These are phyloP conservation scores for Puccinia horiana DNA, from an alignment of 1,284 basidiomycete genomes.

Conservation along the genomic window DNA sequence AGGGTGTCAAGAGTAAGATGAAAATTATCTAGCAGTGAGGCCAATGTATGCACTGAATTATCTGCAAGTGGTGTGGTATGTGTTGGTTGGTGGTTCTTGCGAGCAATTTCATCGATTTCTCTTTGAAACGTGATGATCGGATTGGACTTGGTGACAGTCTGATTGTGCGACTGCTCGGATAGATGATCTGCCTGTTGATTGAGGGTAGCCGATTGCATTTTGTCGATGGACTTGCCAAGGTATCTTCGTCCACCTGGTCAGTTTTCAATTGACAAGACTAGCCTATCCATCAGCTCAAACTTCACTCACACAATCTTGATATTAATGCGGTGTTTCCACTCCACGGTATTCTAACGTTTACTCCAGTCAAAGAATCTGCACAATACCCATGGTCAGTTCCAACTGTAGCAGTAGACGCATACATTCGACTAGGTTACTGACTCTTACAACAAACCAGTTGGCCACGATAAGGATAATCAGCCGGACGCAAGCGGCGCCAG, in stretches of 20 bases:
- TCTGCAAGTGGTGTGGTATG: not conserved
- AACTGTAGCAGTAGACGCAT: not conserved
- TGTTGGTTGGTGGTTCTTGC: slow-evolving; percentile 8
- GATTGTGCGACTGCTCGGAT: not conserved
- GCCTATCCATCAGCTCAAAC: not conserved
- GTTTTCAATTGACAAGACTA: not conserved
- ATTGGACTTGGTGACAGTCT: slow-evolving; percentile 3
- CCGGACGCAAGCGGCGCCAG: not conserved
- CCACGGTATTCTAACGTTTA: not conserved
- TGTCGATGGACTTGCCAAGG: not conserved
- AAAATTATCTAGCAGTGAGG: not conserved
- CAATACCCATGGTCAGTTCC: not conserved
- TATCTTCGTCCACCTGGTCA: not conserved
- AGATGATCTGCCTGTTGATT: not conserved
- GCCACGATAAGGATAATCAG: not conserved
- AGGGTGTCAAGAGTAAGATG: not conserved
- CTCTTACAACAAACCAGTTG: not conserved
- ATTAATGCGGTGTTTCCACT: not conserved
- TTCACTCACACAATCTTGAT: not conserved
- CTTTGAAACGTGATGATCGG: slow-evolving; percentile 24
- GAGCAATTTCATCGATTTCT: slow-evolving; percentile 35
- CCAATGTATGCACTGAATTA: not conserved
- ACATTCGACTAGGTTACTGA: not conserved
- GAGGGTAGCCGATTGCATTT: slow-evolving; percentile 1
- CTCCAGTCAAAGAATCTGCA: not conserved